Evolutionary conservation across 768 basidiomycete species (phyloP), one percentile per base, ranked within the genome.

Genomic region (Trametes cingulata): DNA sequence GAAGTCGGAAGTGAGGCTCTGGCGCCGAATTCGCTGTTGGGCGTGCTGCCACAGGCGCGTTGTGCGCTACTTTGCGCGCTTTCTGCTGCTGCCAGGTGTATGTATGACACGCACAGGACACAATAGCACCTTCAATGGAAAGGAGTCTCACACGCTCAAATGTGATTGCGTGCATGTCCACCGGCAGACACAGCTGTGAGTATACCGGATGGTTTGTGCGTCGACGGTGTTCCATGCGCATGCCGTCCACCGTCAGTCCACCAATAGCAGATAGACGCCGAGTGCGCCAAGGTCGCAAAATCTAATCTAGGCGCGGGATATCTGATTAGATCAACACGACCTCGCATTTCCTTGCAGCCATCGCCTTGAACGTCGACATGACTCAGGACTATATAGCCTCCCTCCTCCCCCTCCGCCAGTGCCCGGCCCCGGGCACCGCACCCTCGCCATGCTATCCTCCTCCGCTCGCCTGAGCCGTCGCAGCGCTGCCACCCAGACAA

Each of bases 361-460:
- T 35, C 42, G 53, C 53, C 39, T 54, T 41, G 39, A 51, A 22
- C 33, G 14, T 39, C 43, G 12, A 42, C 58, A 56, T 65, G 61
- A 57, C 50, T 60, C 61, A 41, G 55, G 1, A n/a, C 37, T 54
- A 54, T 62, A 62, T 62, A 60, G 52, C 36, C 41, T 54, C 48
- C 17, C 56, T 27, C 49, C 45, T 37, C 42, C 56, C 60, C 33
- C 33, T 41, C 56, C 25, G 14, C 22, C 36, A 20, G 22, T 20
- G 29, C 39, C 40, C 58, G 43, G n/a, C 17, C 37, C 45, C n/a
- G 41, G 56, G 52, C 49, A 42, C 49, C 53, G 45, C 37, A 46
- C 37, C 42, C 15, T n/a, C 46, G 37, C 57, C 45, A 66, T 66
- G 65, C 53, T 66, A 29, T 33, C 65, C 33, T 40, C 65, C 35